Conservation (phyloP, 1,139 yeast species). For the Nadsonia starkeyi-henricii region DNA sequence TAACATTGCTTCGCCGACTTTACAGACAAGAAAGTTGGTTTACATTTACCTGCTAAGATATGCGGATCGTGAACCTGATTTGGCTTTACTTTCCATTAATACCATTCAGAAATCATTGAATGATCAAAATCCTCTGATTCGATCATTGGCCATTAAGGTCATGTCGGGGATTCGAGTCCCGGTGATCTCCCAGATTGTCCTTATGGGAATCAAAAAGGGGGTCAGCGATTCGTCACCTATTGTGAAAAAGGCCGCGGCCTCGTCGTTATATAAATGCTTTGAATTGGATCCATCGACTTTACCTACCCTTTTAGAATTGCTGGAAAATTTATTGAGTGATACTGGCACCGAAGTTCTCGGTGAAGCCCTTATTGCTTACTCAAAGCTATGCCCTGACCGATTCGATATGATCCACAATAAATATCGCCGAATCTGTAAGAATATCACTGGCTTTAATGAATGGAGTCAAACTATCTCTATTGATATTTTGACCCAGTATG, state of each 20-base stretch:
- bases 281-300: slow-evolving; percentile 29
- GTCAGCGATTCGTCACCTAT: slow-evolving; percentile 57
- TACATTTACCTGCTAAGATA: slow-evolving; percentile 61
- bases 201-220: slow-evolving; percentile 58
- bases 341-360: slow-evolving; percentile 53
- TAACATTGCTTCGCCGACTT: slow-evolving; percentile 60
- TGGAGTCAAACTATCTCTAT: slow-evolving; percentile 58
- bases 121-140: slow-evolving; percentile 51
- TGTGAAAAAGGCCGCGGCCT: slow-evolving; percentile 71
- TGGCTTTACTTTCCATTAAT: slow-evolving; percentile 77
- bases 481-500: slow-evolving; percentile 54
- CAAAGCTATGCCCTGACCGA: slow-evolving; percentile 39
- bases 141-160: slow-evolving; percentile 67
- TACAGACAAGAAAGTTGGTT: slow-evolving; percentile 63
- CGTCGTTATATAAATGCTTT: slow-evolving; percentile 58
- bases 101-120: slow-evolving; percentile 74
- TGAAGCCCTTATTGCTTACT: slow-evolving; percentile 47
- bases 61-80: slow-evolving; percentile 78
- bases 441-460: slow-evolving; percentile 48
- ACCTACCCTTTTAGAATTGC: slow-evolving; percentile 34
- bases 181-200: slow-evolving; percentile 66
- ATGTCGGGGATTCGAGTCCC: slow-evolving; percentile 70
- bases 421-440: slow-evolving; percentile 45
- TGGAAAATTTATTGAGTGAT: slow-evolving; percentile 49
- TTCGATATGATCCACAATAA: slow-evolving; percentile 61